phyloP scores from a whole-genome alignment of 257 asterid genomes.

The Phtheirospermum japonicum region DNA sequence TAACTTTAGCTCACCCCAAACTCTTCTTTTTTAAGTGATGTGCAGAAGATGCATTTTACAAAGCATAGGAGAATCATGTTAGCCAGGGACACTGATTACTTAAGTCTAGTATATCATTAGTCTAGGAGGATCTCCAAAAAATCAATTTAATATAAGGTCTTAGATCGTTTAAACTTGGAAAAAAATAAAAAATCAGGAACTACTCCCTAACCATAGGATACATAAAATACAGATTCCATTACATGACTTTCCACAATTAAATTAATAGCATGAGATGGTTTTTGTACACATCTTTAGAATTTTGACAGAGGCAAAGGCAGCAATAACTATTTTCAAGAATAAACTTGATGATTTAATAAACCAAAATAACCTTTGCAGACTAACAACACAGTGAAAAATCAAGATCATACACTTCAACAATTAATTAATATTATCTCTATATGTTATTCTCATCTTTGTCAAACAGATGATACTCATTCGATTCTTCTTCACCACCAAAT shows the following conservation, averaged over 20 bases:
- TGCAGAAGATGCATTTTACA: too few species aligned
- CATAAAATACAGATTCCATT: conserved; percentile 10
- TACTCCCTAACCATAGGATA: not conserved
- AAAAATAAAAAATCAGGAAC: too few species aligned
- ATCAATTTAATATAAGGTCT: too few species aligned
- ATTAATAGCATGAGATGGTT: too few species aligned
- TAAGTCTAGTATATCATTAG: conserved; percentile 3
- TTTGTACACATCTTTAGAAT: too few species aligned
- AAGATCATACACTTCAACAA: not conserved
- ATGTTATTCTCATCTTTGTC: conserved; percentile 74
- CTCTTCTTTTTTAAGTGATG: too few species aligned
- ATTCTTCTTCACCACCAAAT: conserved; percentile 52
- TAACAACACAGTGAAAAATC: conserved; percentile 12
- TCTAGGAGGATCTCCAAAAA: conserved; percentile 7
- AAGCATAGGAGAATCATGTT: conserved; percentile 6
- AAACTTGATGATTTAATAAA: not conserved
- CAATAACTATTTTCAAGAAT: too few species aligned
- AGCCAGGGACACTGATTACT: conserved; percentile 4
- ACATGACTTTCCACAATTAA: too few species aligned
- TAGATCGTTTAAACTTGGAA: too few species aligned
- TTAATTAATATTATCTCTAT: not conserved
- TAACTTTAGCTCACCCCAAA: too few species aligned
- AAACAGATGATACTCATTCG: conserved; percentile 73
- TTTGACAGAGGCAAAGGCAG: too few species aligned
- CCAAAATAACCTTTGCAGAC: conserved; percentile 3